phyloP scores from a whole-genome alignment of 306 rosid genomes.

The Albizia julibrissin region DNA sequence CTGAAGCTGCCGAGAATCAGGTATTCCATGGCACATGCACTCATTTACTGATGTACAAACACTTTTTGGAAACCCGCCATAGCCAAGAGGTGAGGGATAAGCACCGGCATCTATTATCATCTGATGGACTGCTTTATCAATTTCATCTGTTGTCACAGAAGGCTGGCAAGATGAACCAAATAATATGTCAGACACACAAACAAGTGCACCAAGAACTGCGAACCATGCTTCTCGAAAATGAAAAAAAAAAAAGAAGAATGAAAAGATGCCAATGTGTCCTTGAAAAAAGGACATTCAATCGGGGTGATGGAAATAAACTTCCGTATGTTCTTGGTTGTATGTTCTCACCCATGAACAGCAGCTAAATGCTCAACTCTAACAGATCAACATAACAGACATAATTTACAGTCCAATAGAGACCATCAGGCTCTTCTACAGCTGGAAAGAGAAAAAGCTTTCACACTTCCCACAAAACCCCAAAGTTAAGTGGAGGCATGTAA shows the following conservation, averaged over 20 bases:
- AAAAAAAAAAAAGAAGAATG: not conserved
- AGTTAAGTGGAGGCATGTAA: constrained; percentile 10
- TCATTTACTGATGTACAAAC: constrained; percentile 97
- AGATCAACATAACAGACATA: not conserved
- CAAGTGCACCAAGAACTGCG: not conserved
- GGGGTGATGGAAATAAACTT: not conserved
- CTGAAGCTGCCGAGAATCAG: constrained; percentile 95
- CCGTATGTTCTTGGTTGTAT: constrained; percentile 3
- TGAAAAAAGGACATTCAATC: constrained; percentile 9
- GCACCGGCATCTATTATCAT: constrained; percentile 97
- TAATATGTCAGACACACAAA: constrained; percentile 22
- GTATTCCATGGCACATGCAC: constrained; percentile 99
- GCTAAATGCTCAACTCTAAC: not conserved
- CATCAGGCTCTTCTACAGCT: not conserved
- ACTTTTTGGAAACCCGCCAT: constrained; percentile 99
- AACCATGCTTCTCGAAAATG: not conserved
- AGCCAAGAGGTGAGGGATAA: constrained; percentile 98
- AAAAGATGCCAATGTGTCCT: constrained; percentile 10
- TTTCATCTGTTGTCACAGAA: constrained; percentile 89
- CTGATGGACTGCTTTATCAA: constrained; percentile 90
- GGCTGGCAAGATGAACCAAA: constrained; percentile 56
- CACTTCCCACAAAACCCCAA: constrained; percentile 19
- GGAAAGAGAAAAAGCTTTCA: not conserved
- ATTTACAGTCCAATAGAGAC: not conserved
- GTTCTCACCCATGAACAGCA: constrained; percentile 7